Conservation (phyloP, 371 early-diverging fungal genomes). For the Mucor sp. region DNA sequence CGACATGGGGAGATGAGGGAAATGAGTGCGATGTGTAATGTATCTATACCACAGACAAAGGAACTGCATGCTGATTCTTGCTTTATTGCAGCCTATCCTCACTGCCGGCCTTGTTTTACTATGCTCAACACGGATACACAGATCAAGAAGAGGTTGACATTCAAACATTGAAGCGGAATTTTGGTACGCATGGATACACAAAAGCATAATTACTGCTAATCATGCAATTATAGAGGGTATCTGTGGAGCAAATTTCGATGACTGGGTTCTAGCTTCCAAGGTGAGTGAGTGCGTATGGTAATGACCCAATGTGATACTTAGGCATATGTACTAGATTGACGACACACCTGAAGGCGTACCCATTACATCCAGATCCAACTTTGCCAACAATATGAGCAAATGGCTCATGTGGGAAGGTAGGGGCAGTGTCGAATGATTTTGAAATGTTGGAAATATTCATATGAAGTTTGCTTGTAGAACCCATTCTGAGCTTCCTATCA, state of each 20-base stretch:
- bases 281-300: slow-evolving; percentile 23
- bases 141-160: slow-evolving; percentile 61
- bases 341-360: slow-evolving; percentile 51
- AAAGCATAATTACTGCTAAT: background rate
- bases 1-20: slow-evolving; percentile 91
- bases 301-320: too few relatives aligned
- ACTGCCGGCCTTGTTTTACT: slow-evolving; percentile 77
- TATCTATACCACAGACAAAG: background rate
- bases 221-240: slow-evolving; percentile 55
- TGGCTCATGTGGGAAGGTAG: slow-evolving; percentile 86
- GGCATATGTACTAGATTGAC: slow-evolving; percentile 58
- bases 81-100: slow-evolving; percentile 54
- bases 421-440: background rate
- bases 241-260: slow-evolving; percentile 79
- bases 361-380: slow-evolving; percentile 53
- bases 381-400: slow-evolving; percentile 79
- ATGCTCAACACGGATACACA: slow-evolving; percentile 77
- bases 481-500: slow-evolving; percentile 71
- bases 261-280: slow-evolving; percentile 72
- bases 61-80: background rate
- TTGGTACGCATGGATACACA: slow-evolving; percentile 41
- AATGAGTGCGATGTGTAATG: slow-evolving; percentile 83
- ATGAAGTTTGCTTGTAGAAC: slow-evolving; percentile 49
- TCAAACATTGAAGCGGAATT: slow-evolving; percentile 56
- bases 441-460: background rate